Base-by-base conservation (phyloP, 768 basidiomycete species). In the Boletales sp. region DNA sequence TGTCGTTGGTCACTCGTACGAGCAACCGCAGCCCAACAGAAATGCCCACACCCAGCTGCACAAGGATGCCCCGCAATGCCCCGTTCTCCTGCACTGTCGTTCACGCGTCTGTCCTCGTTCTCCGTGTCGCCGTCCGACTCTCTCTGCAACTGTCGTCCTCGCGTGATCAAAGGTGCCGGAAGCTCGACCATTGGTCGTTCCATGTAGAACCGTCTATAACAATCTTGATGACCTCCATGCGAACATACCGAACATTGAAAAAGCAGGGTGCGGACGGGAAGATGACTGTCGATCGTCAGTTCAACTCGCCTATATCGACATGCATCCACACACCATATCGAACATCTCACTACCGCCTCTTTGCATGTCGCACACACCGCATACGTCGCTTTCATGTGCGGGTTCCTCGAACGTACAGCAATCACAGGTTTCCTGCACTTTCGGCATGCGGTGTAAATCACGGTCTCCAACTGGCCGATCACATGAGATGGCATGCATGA, bases 31-130 rank as follows among this genome's bases (percentile, higher is more conserved):
- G 78, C 79, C 87, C 87, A 90, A 57, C 89, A 92, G 56, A 77
- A 78, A 69, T 92, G 90, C 0, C 90, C 89, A 67, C 89, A 92
- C 5, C 89, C 90, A 38, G 87, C 79, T 13, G 87, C 86, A 67
- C 90, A 91, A 0, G 74, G 76, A 62, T 86, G 83, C 4, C 83
- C 87, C 12, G 57, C 48, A 42, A 69, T 42, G 8, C 41, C 45
- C 19, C 51, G 48, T 18, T 61, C 58, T 33, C 49, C 32, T 11
- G 8, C 14, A 6, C 31, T 39, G 31, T 40, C 57, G 7, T n/a
- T 47, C 9, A 7, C 15, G 39, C 54, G 35, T 18, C 44, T 39
- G 8, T 45, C 49, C 5, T 57, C 59, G n/a, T 44, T 54, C 2
- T n/a, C 49, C 15, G 56, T 61, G 6, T 52, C 59, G 0, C 57